These are phyloP conservation scores for Hyphopichia pseudoburtonii DNA, from an alignment of 1,139 yeast species.

Conservation along the genomic window DNA sequence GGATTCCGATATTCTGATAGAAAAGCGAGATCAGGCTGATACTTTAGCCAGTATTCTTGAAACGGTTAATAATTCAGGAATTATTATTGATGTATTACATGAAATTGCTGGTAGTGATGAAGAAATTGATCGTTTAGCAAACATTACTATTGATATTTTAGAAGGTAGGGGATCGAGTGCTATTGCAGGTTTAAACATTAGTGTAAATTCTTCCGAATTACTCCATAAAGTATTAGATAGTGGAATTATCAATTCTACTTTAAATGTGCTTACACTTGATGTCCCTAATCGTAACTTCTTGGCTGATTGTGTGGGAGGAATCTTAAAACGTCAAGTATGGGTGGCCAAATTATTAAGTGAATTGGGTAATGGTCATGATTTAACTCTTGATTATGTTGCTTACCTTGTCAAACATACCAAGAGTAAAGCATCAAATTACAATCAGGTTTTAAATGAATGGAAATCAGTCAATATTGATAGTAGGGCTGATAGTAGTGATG, in stretches of 20 bases:
- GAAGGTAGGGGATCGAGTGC: slow-evolving; percentile 5
- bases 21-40: slow-evolving; percentile 18
- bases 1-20: neutral
- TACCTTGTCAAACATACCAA: slow-evolving; percentile 25
- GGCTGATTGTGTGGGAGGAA: slow-evolving; percentile 25
- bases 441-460: slow-evolving; percentile 7
- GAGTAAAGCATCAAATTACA: slow-evolving; percentile 15
- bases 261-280: slow-evolving; percentile 26
- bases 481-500: slow-evolving; percentile 11
- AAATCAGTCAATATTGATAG: slow-evolving; percentile 10
- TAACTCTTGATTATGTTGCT: slow-evolving; percentile 30
- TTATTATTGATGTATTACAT: slow-evolving; percentile 28
- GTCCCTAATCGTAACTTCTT: slow-evolving; percentile 27
- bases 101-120: slow-evolving; percentile 26
- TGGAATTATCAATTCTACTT: slow-evolving; percentile 27
- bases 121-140: slow-evolving; percentile 23
- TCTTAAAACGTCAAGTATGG: slow-evolving; percentile 27
- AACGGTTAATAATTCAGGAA: slow-evolving; percentile 28
- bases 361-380: slow-evolving; percentile 30
- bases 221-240: slow-evolving; percentile 18
- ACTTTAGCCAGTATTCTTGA: slow-evolving; percentile 20
- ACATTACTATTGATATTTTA: slow-evolving; percentile 16
- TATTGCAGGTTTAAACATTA: slow-evolving; percentile 17
- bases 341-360: slow-evolving; percentile 29
- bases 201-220: slow-evolving; percentile 22